These are phyloP conservation scores for Candida methanosorbosa DNA, from an alignment of 805 yeast genomes.

Conservation along the genomic window DNA sequence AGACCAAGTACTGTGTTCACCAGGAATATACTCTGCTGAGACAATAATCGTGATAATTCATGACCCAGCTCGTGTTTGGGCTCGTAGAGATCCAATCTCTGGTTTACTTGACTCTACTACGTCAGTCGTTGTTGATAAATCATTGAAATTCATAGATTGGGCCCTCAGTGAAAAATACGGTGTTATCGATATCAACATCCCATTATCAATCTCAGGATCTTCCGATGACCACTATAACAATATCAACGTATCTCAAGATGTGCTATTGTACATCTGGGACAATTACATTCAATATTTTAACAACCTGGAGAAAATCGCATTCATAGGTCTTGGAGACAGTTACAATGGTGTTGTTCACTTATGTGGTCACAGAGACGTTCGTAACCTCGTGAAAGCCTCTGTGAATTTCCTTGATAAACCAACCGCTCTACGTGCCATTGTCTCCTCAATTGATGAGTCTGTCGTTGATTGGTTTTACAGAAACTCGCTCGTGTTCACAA, in stretches of 20 bases:
- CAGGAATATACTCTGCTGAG: conserved; percentile 54
- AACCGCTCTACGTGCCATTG: conserved; percentile 64
- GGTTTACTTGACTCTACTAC: conserved; percentile 71
- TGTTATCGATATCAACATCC: conserved; percentile 75
- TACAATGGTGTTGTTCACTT: conserved; percentile 81
- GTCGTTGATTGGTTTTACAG: conserved; percentile 88
- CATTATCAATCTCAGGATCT: conserved; percentile 39
- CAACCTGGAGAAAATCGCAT: conserved; percentile 57
- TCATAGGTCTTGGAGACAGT: conserved; percentile 87
- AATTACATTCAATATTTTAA: conserved; percentile 70
- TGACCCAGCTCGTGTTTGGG: conserved; percentile 93
- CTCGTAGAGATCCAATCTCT: conserved; percentile 66
- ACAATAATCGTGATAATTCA: conserved; percentile 68
- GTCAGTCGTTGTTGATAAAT: conserved; percentile 69
- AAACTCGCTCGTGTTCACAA: conserved; percentile 75
- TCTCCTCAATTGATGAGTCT: conserved; percentile 82
- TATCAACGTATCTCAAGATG: conserved; percentile 65
- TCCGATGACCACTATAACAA: conserved; percentile 52
- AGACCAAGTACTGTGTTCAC: conserved; percentile 64
- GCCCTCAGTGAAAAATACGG: conserved; percentile 52
- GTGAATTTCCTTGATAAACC: conserved; percentile 61
- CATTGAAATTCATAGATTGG: conserved; percentile 66
- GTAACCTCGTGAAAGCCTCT: conserved; percentile 57
- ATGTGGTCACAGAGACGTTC: conserved; percentile 72
- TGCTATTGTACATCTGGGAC: conserved; percentile 80